Percentiles rank a stretch among this genome's conserved stretches.
Conservation (phyloP, 2,329 filamentous ascomycete genomes). For the Aspergillus latus region DNA sequence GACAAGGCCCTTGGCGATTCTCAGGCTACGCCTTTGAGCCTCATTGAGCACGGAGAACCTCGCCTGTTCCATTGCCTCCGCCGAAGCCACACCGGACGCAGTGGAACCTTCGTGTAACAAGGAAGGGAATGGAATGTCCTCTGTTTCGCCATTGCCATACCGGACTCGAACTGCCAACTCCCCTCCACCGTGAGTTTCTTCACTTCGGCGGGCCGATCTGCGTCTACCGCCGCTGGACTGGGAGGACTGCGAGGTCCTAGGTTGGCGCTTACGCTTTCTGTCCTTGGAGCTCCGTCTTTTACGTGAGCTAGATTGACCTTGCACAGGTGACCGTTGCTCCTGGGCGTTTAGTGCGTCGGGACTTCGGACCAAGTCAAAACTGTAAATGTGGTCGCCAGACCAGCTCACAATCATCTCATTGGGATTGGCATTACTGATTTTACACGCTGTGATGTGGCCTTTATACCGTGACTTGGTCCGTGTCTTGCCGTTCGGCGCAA, state of each 20-base stretch:
- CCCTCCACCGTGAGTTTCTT: conserved; percentile 38
- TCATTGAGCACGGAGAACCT: conserved; percentile 52
- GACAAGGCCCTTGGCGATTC: conserved; percentile 56
- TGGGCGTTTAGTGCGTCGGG: conserved; percentile 54
- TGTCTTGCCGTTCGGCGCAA: conserved; percentile 61
- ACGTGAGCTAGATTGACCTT: conserved; percentile 27
- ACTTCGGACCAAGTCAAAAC: conserved; percentile 62
- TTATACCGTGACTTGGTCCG: conserved; percentile 50
- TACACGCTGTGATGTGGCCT: conserved; percentile 68
- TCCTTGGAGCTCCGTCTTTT: conserved; percentile 39
- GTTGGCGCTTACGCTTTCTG: conserved; percentile 59
- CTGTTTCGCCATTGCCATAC: conserved; percentile 60
- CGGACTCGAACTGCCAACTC: conserved; percentile 56
- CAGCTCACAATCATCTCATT: conserved; percentile 68
- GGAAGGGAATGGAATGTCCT: conserved; percentile 55
- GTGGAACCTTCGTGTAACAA: conserved; percentile 26
- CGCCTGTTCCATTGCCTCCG: conserved; percentile 39
- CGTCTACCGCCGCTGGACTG: conserved; percentile 47
- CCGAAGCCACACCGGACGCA: conserved; percentile 34
- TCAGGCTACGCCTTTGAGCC: conserved; percentile 54
- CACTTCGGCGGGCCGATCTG: conserved; percentile 47
- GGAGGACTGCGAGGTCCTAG: conserved; percentile 46
- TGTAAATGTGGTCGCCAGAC: conserved; percentile 66
- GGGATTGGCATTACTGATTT: conserved; percentile 67
- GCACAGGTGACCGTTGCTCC: conserved; percentile 26